Evolutionary conservation across 2,329 filamentous ascomycete genomes (phyloP).

Genomic region (Ophiostoma sp.): DNA sequence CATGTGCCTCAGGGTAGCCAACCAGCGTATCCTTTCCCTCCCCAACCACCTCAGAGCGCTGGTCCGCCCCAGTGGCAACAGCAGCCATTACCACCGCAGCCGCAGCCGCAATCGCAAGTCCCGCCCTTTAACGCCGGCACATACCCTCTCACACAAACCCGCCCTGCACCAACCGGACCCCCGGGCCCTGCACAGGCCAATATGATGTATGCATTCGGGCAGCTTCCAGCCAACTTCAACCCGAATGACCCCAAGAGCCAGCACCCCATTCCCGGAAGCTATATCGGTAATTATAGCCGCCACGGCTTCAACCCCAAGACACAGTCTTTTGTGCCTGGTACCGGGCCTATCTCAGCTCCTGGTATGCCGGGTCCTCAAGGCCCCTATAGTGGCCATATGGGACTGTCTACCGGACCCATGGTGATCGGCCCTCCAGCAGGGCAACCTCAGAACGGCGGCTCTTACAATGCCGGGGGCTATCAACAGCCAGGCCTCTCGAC

Average conservation of each 20-base stretch:
- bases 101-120: constrained; percentile 18
- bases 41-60: constrained; percentile 30
- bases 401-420: constrained; percentile 13
- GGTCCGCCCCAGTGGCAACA: constrained; percentile 30
- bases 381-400: neutral
- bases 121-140: constrained; percentile 31
- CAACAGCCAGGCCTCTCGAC: constrained; percentile 36
- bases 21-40: constrained; percentile 31
- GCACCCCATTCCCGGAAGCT: constrained; percentile 80
- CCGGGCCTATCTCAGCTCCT: constrained; percentile 39
- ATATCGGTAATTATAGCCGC: constrained; percentile 51
- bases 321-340: constrained; percentile 77
- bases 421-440: neutral
- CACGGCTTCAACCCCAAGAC: constrained; percentile 92
- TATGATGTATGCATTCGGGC: constrained; percentile 69
- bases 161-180: constrained; percentile 18
- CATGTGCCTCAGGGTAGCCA: constrained; percentile 15
- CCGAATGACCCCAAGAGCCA: constrained; percentile 68
- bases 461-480: constrained; percentile 36
- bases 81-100: constrained; percentile 21
- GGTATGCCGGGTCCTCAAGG: neutral
- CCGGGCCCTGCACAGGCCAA: constrained; percentile 28
- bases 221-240: constrained; percentile 64
- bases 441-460: too few relatives aligned
- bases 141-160: constrained; percentile 29